Evolutionary conservation across 768 basidiomycete genomes (phyloP), one percentile per base, ranked within the genome.

Genomic region (Tricholomella constricta): DNA sequence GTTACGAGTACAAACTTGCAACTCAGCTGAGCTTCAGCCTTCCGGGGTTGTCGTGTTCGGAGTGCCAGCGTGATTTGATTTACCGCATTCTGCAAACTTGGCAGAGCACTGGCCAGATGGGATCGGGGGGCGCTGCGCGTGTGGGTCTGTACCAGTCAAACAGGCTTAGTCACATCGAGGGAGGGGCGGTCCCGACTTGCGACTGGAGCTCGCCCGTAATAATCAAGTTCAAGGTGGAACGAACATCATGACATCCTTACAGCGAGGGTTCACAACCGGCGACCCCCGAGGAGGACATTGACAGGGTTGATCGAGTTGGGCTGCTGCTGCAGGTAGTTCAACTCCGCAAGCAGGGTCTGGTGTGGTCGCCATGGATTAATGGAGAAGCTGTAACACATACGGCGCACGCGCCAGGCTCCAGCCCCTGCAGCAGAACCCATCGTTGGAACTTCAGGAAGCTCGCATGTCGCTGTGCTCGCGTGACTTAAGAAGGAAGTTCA

Each of bases 341-440:
- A n/a, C n/a, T n/a, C n/a, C n/a, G 29, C 29, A 29, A 11, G 6
- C 29, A 6, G 29, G 29, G 29, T 29, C 29, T 6, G 6, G 6
- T 6, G 29, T 51, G 45, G 42, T 51, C 40, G 32, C 25, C 19
- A 50, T 19, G 38, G 37, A 48, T 48, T 52, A 57, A 57, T 52
- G 56, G 51, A 52, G 56, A 38, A 52, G 36, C 23, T 49, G 48
- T 19, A 49, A 42, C 48, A 38, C 15, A 19, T 19, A 19, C 14
- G 10, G 31, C 45, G n/a, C 45, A 32, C 43, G 43, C 26, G 43
- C 14, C 22, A 8, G 25, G 20, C 41, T 23, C 25, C 8, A 11
- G 7, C 26, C 41, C 3, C 19, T 20, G 17, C 7, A 23, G 14
- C 23, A 20, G 25, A 43, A 14, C 23, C 22, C 25, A 19, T 17